These are phyloP conservation scores for Polygonum aviculare DNA, from an alignment of 148 eudicot species.

Conservation along the genomic window DNA sequence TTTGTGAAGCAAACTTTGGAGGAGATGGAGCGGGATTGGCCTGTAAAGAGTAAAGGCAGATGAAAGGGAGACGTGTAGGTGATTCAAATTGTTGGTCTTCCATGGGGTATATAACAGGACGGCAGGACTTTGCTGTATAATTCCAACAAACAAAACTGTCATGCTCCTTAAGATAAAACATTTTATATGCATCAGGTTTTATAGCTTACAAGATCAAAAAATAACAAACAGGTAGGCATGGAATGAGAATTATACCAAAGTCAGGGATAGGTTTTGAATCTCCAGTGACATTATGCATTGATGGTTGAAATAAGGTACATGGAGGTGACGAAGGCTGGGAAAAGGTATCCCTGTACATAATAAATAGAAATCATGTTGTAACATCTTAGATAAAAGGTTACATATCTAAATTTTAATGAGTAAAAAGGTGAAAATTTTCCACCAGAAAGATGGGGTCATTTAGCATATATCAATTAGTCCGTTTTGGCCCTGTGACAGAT, in stretches of 20 bases:
- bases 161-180: constrained; percentile 29
- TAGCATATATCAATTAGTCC: background rate
- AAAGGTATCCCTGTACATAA: constrained; percentile 74
- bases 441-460: background rate
- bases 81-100: constrained; percentile 51
- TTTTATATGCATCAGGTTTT: background rate
- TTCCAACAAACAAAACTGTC: background rate
- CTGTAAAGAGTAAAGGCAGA: constrained; percentile 73
- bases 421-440: background rate
- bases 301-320: constrained; percentile 87
- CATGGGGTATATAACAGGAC: constrained; percentile 85
- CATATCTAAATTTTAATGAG: background rate
- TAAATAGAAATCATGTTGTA: constrained; percentile 2
- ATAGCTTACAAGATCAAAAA: constrained; percentile 4
- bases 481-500: background rate
- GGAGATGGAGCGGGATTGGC: constrained; percentile 76
- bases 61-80: constrained; percentile 50
- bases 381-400: background rate
- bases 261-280: constrained; percentile 50
- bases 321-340: constrained; percentile 45
- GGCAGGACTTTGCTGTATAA: constrained; percentile 31
- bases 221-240: background rate
- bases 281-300: constrained; percentile 42
- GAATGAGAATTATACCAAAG: constrained; percentile 45
- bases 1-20: constrained; percentile 66